These are phyloP conservation scores for Puccinia triticina DNA, from an alignment of 1,284 basidiomycete genomes.

Conservation along the genomic window DNA sequence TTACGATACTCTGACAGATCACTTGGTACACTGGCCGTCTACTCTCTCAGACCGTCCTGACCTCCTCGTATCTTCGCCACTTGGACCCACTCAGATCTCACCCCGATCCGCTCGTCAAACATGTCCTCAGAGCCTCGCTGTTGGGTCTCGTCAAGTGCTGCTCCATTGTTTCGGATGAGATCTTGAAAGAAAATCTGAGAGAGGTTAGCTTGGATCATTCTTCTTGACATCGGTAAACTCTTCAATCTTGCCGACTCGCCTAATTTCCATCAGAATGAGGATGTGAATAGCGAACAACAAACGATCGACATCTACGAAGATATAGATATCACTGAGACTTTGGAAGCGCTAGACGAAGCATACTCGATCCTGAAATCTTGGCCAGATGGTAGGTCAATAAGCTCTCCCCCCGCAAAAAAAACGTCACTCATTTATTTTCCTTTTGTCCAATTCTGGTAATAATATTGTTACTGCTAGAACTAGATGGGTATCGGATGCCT, in stretches of 20 bases:
- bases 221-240: constrained; percentile 7
- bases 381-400: constrained; percentile 22
- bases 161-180: constrained; percentile 78
- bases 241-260: constrained; percentile 16
- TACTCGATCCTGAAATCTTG: constrained; percentile 26
- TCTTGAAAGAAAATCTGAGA: constrained; percentile 71
- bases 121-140: constrained; percentile 73
- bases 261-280: constrained; percentile 34
- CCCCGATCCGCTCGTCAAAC: constrained; percentile 68
- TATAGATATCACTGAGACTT: constrained; percentile 37
- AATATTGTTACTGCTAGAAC: not conserved
- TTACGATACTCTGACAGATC: constrained; percentile 65
- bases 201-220: constrained; percentile 68
- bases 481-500: constrained; percentile 24
- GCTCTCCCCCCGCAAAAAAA: not conserved
- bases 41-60: constrained; percentile 82
- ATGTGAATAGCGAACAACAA: constrained; percentile 36
- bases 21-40: constrained; percentile 83
- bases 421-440: not conserved
- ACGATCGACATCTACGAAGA: constrained; percentile 35
- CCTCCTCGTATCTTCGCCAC: constrained; percentile 75
- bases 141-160: constrained; percentile 79
- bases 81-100: constrained; percentile 61
- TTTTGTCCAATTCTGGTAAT: not conserved
- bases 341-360: constrained; percentile 32